Evolutionary conservation across 805 yeast genomes (phyloP).

Genomic region (Starmera pachycereana): DNA sequence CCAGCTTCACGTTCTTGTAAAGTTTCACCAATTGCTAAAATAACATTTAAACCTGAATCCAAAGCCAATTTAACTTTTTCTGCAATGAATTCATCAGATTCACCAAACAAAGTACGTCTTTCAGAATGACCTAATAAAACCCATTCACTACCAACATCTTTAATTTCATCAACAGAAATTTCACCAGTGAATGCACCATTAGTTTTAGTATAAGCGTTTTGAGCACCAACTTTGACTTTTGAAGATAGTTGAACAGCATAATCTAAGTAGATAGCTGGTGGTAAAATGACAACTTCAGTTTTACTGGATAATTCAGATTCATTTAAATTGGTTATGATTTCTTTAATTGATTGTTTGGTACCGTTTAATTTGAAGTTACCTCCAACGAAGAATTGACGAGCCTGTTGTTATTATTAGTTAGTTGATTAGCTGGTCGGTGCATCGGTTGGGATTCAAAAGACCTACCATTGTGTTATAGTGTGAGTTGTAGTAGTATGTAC

Average conservation of each 20-base stretch:
- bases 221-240: constrained; percentile 79
- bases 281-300: constrained; percentile 91
- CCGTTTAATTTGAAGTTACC: constrained; percentile 99
- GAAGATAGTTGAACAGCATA: constrained; percentile 60
- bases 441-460: neutral
- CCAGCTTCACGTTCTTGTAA: constrained; percentile 89
- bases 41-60: constrained; percentile 81
- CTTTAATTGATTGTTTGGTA: constrained; percentile 71
- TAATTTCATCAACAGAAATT: constrained; percentile 76
- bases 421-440: no score
- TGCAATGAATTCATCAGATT: constrained; percentile 84
- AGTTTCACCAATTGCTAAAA: constrained; percentile 97
- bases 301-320: constrained; percentile 60
- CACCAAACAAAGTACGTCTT: constrained; percentile 91
- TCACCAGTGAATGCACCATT: constrained; percentile 99
- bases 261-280: constrained; percentile 88
- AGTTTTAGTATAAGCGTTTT: constrained; percentile 79
- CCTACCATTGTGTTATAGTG: constrained; percentile 1
- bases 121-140: constrained; percentile 97
- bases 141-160: constrained; percentile 91
- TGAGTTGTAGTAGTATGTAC: no score
- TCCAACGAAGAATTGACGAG: constrained; percentile 94
- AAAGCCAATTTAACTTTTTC: constrained; percentile 91
- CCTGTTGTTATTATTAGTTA: constrained; percentile 25
- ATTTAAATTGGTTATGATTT: constrained; percentile 79